A percentile compares a stretch with the other conserved stretches of the same genome.
These are phyloP conservation scores for Saccharata proteae DNA, from an alignment of 2,329 filamentous ascomycete genomes.

Conservation along the genomic window DNA sequence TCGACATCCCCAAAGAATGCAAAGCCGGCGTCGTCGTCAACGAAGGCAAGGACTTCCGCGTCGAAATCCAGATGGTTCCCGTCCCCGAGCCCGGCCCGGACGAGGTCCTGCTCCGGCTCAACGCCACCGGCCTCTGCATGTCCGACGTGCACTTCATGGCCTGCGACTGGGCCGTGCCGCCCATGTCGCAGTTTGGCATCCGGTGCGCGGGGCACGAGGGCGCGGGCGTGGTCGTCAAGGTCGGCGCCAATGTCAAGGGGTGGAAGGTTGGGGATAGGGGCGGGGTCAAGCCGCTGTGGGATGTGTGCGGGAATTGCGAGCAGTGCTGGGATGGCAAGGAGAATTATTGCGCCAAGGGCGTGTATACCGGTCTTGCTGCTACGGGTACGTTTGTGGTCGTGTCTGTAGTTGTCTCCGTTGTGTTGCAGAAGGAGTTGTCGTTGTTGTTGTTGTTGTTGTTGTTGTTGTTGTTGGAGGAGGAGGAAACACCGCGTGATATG, in stretches of 20 bases:
- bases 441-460: too few species aligned
- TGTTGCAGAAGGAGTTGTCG: too few species aligned
- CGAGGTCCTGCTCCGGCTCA: constrained; percentile 45
- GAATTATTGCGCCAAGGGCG: constrained; percentile 37
- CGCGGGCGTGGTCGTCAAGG: constrained; percentile 45
- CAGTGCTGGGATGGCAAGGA: constrained; percentile 41
- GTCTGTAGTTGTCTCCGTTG: too few species aligned
- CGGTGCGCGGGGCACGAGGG: constrained; percentile 44
- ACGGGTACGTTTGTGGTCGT: constrained; percentile 14
- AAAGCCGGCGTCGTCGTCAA: constrained; percentile 42
- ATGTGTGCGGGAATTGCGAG: constrained; percentile 40
- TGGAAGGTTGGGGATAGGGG: constrained; percentile 40
- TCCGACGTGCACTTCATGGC: constrained; percentile 47
- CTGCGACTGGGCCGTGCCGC: constrained; percentile 36
- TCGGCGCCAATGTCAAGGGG: constrained; percentile 41
- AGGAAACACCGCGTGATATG: not conserved
- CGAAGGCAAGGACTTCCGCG: constrained; percentile 36
- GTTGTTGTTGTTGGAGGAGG: too few species aligned
- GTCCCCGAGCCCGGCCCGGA: constrained; percentile 39
- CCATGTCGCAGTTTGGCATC: constrained; percentile 28
- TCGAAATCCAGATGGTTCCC: constrained; percentile 35
- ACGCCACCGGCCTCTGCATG: constrained; percentile 46
- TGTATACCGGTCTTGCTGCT: constrained; percentile 33
- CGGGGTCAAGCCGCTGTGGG: constrained; percentile 39
- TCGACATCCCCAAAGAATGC: constrained; percentile 36